phyloP scores from a whole-genome alignment of 176 grass and related monocot species.

The Musa itinerans region DNA sequence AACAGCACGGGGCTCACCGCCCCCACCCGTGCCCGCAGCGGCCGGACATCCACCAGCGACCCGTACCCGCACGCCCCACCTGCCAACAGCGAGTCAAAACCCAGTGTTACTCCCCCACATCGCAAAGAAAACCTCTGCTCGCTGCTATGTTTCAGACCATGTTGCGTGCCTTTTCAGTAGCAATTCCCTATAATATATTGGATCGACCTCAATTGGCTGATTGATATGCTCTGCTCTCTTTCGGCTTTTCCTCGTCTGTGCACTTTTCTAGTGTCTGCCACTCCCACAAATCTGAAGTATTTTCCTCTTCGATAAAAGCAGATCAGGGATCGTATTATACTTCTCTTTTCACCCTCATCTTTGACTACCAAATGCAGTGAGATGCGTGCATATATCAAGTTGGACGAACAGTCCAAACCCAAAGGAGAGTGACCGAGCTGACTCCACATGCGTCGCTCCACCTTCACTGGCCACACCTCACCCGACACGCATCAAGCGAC shows the following conservation, averaged over 20 bases:
- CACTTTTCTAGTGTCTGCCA: neutral
- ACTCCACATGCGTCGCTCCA: neutral
- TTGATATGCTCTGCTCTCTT: no score
- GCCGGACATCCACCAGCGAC: slow-evolving; percentile 85
- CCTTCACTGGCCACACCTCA: neutral
- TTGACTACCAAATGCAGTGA: neutral
- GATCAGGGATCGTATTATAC: no score
- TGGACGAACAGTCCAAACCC: no score
- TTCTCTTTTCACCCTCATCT: neutral
- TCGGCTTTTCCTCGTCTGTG: neutral
- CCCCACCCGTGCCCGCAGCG: slow-evolving; percentile 75
- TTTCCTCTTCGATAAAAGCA: no score
- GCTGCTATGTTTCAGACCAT: neutral
- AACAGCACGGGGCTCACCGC: slow-evolving; percentile 94
- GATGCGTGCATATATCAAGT: neutral
- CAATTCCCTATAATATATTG: no score
- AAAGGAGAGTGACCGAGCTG: neutral
- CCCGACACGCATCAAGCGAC: neutral
- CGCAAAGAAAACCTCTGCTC: no score
- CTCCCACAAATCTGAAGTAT: neutral
- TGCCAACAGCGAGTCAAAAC: slow-evolving; percentile 1
- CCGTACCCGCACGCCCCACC: slow-evolving; percentile 95
- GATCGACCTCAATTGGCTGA: no score
- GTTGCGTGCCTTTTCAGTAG: no score
- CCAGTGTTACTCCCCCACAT: no score